These are phyloP conservation scores for Candida stauntonica DNA, from an alignment of 805 yeast genomes.

Conservation along the genomic window DNA sequence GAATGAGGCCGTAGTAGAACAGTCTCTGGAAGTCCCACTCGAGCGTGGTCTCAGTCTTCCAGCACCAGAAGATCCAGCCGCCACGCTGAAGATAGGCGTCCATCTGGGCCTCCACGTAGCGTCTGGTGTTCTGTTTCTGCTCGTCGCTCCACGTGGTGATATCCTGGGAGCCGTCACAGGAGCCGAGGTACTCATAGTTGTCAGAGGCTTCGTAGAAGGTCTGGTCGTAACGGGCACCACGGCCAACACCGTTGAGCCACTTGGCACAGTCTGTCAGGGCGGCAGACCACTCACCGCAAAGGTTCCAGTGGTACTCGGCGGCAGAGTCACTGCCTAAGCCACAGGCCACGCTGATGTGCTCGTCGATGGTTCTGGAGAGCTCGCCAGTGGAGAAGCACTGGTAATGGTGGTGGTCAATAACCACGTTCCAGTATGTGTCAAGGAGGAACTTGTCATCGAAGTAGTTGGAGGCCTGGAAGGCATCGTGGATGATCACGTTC, in stretches of 20 bases:
- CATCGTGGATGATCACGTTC: conserved; percentile 76
- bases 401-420: conserved; percentile 87
- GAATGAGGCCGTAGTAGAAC: conserved; percentile 58
- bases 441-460: conserved; percentile 57
- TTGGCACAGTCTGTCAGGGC: conserved; percentile 89
- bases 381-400: conserved; percentile 73
- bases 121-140: conserved; percentile 54
- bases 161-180: conserved; percentile 53
- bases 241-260: conserved; percentile 84
- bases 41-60: conserved; percentile 77
- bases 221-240: conserved; percentile 80
- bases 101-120: conserved; percentile 82
- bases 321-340: conserved; percentile 41
- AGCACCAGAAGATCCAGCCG: conserved; percentile 95
- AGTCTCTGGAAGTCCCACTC: conserved; percentile 84
- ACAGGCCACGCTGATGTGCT: conserved; percentile 55
- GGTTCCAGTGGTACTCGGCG: conserved; percentile 63
- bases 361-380: conserved; percentile 52
- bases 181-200: conserved; percentile 43
- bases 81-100: conserved; percentile 71
- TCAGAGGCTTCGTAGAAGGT: conserved; percentile 36
- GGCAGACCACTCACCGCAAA: conserved; percentile 87
- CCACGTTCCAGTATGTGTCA: conserved; percentile 54
- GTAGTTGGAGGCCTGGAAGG: conserved; percentile 56
- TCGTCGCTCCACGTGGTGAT: conserved; percentile 54